These are phyloP conservation scores for Malus hybrid DNA, from an alignment of 331 rosid species.

Conservation along the genomic window DNA sequence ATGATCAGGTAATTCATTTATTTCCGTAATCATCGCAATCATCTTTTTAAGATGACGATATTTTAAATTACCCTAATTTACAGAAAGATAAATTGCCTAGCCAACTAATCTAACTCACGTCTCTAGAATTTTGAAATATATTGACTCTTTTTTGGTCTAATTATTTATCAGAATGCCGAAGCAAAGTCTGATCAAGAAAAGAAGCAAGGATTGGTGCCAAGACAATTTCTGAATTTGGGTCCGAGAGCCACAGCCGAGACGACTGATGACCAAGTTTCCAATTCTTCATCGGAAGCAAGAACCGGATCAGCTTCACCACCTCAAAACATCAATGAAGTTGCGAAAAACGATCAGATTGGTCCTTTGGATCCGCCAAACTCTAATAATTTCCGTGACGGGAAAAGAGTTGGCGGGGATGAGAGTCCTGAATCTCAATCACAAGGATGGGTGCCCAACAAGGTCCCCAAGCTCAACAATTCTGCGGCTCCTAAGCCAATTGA, in stretches of 20 bases:
- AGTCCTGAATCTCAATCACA: slow-evolving; percentile 73
- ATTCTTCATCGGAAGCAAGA: slow-evolving; percentile 74
- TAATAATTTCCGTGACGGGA: background rate
- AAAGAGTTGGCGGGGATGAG: slow-evolving; percentile 46
- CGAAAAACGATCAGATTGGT: slow-evolving; percentile 1
- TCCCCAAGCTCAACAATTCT: slow-evolving; percentile 33
- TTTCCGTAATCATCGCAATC: background rate
- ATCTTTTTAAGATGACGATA: background rate
- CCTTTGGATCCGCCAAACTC: background rate
- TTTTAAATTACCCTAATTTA: background rate
- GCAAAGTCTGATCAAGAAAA: slow-evolving; percentile 37
- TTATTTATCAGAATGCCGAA: slow-evolving; percentile 31
- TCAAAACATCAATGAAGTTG: slow-evolving; percentile 29
- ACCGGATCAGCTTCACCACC: slow-evolving; percentile 69
- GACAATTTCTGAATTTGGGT: slow-evolving; percentile 59
- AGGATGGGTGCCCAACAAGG: slow-evolving; percentile 62
- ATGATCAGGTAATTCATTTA: slow-evolving; percentile 32
- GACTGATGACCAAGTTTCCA: slow-evolving; percentile 39
- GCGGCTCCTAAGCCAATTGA: slow-evolving; percentile 26
- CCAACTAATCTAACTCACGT: background rate
- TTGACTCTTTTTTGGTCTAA: background rate
- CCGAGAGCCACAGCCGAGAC: slow-evolving; percentile 46
- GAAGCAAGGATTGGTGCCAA: slow-evolving; percentile 33
- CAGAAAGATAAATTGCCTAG: background rate
- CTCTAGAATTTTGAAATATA: too few relatives aligned